A percentile compares a stretch with the other conserved stretches of the same genome.
Evolutionary conservation across 805 yeast genomes (phyloP).

Genomic region (Naumovozyma baii): DNA sequence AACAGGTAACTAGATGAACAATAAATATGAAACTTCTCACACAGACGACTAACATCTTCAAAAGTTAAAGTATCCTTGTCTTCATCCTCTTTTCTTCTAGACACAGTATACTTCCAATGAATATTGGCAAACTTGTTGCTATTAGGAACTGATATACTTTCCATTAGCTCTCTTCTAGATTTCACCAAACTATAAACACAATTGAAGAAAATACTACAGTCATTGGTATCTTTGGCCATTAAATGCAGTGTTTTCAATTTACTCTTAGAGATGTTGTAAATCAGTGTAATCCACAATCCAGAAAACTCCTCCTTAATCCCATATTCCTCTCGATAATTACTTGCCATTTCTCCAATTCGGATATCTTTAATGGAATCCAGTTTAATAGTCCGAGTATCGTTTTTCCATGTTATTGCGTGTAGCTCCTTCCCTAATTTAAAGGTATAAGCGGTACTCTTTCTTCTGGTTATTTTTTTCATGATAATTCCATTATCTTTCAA

Average conservation of each 20-base stretch:
- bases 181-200: constrained; percentile 47
- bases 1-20: constrained; percentile 46
- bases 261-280: constrained; percentile 52
- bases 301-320: constrained; percentile 58
- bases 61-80: constrained; percentile 40
- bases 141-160: constrained; percentile 50
- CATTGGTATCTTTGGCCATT: constrained; percentile 47
- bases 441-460: constrained; percentile 17
- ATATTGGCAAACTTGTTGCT: constrained; percentile 50
- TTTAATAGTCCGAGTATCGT: constrained; percentile 21
- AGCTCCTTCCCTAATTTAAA: constrained; percentile 17
- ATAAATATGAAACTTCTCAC: constrained; percentile 62
- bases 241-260: constrained; percentile 74
- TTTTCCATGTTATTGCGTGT: constrained; percentile 23
- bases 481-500: constrained; percentile 15
- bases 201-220: constrained; percentile 44
- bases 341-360: constrained; percentile 56
- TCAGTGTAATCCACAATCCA: constrained; percentile 69
- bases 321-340: constrained; percentile 78
- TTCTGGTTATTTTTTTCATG: constrained; percentile 24
- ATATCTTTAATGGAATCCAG: constrained; percentile 29
- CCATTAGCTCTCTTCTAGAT: constrained; percentile 52
- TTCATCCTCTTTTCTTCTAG: constrained; percentile 28
- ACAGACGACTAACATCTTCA: constrained; percentile 56
- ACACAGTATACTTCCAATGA: constrained; percentile 50